phyloP scores from a whole-genome alignment of 352 stramenopile genomes.

The Pythium folliculosum region DNA sequence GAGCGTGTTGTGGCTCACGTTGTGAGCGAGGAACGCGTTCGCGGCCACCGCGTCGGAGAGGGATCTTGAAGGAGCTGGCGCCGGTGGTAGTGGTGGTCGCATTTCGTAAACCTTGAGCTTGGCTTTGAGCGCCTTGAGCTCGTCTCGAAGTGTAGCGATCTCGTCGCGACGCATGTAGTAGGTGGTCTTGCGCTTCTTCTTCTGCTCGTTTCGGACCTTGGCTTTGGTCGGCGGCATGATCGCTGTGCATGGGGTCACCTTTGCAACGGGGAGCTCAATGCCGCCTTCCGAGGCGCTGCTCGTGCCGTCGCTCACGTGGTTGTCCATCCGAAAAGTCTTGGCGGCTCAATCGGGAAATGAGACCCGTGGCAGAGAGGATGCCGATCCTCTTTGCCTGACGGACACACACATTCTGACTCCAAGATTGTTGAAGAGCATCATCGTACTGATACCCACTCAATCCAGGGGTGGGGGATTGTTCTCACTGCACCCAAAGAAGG shows the following conservation, averaged over 20 bases:
- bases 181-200: conserved; percentile 22
- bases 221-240: no score
- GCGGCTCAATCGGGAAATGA: background rate
- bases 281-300: conserved; percentile 21
- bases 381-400: no score
- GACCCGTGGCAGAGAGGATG: background rate
- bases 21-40: background rate
- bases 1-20: conserved; percentile 3
- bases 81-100: background rate
- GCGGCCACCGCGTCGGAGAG: background rate
- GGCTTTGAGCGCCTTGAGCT: conserved; percentile 4
- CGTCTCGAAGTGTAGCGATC: conserved; percentile 17
- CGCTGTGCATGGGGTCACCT: background rate
- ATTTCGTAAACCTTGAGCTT: conserved; percentile 1
- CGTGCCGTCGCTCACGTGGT: conserved; percentile 5
- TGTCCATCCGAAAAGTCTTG: background rate
- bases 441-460: background rate
- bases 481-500: background rate
- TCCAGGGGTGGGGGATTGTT: background rate
- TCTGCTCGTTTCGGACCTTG: background rate
- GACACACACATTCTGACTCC: no score
- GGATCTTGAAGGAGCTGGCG: background rate
- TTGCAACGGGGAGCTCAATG: background rate
- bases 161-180: conserved; percentile 25
- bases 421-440: background rate